phyloP scores from a whole-genome alignment of 2,329 filamentous ascomycete species.

The Pseudocercospora musae region DNA sequence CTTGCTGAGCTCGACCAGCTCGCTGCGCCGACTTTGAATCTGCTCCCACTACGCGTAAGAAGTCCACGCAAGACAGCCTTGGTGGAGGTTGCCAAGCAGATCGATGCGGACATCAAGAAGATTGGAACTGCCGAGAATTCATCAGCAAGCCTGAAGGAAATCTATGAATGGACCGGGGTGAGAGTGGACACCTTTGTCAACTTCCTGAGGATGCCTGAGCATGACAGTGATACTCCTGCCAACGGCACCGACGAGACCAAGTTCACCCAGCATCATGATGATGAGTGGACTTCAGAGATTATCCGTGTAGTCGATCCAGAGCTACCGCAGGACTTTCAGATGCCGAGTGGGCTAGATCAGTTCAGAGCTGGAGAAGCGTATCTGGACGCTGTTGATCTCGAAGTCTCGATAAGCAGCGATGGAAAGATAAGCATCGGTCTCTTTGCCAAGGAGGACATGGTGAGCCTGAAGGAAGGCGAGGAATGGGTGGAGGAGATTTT shows the following conservation, averaged over 20 bases:
- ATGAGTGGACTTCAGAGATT: constrained; percentile 23
- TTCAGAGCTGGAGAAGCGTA: constrained; percentile 29
- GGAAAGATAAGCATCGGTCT: constrained; percentile 50
- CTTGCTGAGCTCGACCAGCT: constrained; percentile 50
- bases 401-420: constrained; percentile 50
- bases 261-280: constrained; percentile 25
- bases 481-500: constrained; percentile 36
- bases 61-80: constrained; percentile 37
- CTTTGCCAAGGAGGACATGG: constrained; percentile 48
- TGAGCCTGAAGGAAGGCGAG: constrained; percentile 39
- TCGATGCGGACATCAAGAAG: constrained; percentile 65
- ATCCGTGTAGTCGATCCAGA: constrained; percentile 5
- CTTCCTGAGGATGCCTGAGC: constrained; percentile 60
- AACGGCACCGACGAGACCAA: not conserved
- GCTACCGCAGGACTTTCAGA: constrained; percentile 16
- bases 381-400: constrained; percentile 54
- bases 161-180: constrained; percentile 71
- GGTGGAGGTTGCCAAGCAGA: constrained; percentile 52
- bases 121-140: constrained; percentile 58
- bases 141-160: constrained; percentile 64
- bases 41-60: constrained; percentile 67
- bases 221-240: constrained; percentile 16
- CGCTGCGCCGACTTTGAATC: constrained; percentile 69
- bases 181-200: constrained; percentile 74
- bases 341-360: constrained; percentile 11